Evolutionary conservation across 1,139 yeast species (phyloP), one percentile per base, ranked within the genome.

Genomic region (Eremothecium coryli): DNA sequence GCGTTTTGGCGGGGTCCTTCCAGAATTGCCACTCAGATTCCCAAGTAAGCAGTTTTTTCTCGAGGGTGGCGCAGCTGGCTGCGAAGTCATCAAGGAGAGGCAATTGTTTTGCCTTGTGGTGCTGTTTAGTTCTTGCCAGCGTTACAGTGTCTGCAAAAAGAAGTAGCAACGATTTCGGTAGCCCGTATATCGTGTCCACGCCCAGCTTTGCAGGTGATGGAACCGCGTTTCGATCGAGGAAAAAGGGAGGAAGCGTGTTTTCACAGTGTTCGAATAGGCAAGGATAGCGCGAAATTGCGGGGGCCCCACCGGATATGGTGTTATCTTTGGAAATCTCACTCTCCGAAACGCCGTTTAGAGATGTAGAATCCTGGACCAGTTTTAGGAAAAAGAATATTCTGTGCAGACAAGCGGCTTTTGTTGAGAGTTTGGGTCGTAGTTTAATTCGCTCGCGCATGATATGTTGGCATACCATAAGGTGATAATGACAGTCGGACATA

Each of bases 401-500:
- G 54, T 85, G 95, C 36, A 85, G 63, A 23, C 80, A 71, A 39
- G 76, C 66, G 2, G 94, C 94, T 56, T 84, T 84, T 16, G 82
- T 68, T 0, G 90, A 77, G 21, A 84, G 58, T 41, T 71, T 71
- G 49, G 77, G 78, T 50, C 85, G 73, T 36, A 65, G 68, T 31
- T 63, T 64, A 77, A 79, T 77, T 48, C 88, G 74, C 45, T 76
- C 72, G 27, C 71, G 69, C 21, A 85, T 79, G 33, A 82, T 79
- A 39, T 71, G 71, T 40, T 84, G 90, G 61, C 94, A 82, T 51
- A 86, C 76, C 35, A 75, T 71, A 37, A 85, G 65, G 56, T 84
- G 82, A 39, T 76, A 70, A 41, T 76, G 75, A 47, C 94, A 82
- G 46, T 82, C 93, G 40, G 80, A 79, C 93, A 82, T 82, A 1